Evolutionary conservation across 108 stramenopile genomes (phyloP).

Genomic region (Skeletonema marinoi): DNA sequence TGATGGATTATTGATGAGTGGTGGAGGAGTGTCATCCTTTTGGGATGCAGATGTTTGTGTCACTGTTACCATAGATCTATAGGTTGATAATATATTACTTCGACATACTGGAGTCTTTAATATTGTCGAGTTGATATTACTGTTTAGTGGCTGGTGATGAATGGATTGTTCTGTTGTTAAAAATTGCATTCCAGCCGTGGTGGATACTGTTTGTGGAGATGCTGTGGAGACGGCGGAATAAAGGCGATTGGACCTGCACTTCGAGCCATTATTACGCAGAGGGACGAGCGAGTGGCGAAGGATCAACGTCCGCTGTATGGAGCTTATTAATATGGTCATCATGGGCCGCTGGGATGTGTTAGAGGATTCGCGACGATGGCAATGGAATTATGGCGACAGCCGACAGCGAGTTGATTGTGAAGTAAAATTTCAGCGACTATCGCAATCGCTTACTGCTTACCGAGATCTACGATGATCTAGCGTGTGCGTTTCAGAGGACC

Average conservation of each 20-base stretch:
- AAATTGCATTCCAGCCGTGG: not conserved
- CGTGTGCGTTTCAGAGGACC: no score
- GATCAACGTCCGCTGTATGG: not conserved
- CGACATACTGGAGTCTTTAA: not conserved
- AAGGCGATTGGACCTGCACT: not conserved
- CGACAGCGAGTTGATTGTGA: no score
- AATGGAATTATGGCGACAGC: no score
- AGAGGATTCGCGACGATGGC: no score
- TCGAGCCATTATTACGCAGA: not conserved
- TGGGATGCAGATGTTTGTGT: conserved; percentile 11
- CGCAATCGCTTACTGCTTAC: no score
- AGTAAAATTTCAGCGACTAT: no score
- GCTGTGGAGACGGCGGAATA: not conserved
- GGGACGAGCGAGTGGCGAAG: not conserved
- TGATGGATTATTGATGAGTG: not conserved
- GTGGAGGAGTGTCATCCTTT: not conserved
- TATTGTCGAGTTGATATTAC: not conserved
- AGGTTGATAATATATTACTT: not conserved
- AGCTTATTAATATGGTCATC: not conserved
- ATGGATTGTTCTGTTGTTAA: not conserved
- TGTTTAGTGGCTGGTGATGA: not conserved
- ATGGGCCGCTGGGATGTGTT: not conserved
- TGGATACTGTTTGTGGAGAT: not conserved
- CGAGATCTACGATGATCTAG: no score
- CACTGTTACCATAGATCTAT: conserved; percentile 22